A percentile compares a stretch with the other conserved stretches of the same genome.
Conservation (phyloP, 768 basidiomycete species). For the Lepiota venenata region DNA sequence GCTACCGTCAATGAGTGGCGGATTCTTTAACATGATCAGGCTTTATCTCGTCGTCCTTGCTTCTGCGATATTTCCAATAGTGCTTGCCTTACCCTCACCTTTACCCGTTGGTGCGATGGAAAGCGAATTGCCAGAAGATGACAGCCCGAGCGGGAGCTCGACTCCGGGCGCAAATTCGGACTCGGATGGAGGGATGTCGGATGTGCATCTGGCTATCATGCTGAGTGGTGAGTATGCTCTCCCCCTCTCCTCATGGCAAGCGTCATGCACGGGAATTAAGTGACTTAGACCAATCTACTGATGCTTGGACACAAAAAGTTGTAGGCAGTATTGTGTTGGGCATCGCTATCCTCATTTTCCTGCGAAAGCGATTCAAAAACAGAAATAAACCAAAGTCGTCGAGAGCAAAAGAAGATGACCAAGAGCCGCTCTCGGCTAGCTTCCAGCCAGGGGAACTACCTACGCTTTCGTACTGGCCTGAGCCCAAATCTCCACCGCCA, state of each 20-base stretch:
- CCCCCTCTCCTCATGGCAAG: no score
- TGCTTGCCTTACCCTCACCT: no score
- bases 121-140: no score
- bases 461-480: slow-evolving; percentile 5
- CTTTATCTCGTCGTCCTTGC: no score
- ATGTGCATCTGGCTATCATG: slow-evolving; percentile 1
- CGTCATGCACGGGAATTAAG: no score
- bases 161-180: neutral
- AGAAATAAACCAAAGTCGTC: neutral
- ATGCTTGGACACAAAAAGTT: neutral
- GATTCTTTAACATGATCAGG: no score
- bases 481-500: neutral
- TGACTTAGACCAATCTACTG: neutral
- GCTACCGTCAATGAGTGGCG: no score
- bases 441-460: slow-evolving; percentile 11
- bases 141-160: neutral
- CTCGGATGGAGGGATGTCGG: neutral
- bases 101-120: no score
- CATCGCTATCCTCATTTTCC: neutral
- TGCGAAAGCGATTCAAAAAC: neutral
- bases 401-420: neutral
- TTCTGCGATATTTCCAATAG: no score
- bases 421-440: slow-evolving; percentile 7
- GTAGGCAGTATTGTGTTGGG: neutral
- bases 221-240: neutral